phyloP scores from a whole-genome alignment of 2,329 filamentous ascomycete genomes.

The Westerdykella ornata region DNA sequence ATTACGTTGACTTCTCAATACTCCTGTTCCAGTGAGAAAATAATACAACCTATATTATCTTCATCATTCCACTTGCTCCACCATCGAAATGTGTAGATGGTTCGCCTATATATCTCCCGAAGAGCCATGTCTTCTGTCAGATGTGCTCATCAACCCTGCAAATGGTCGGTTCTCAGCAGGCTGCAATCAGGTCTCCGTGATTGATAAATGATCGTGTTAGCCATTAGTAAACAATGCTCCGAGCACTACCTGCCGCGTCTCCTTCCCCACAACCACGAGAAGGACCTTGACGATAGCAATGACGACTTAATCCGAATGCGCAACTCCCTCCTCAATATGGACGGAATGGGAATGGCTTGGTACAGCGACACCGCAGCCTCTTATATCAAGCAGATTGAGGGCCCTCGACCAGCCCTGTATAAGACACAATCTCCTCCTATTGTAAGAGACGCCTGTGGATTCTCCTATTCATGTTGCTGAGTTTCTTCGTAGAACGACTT shows the following conservation, averaged over 20 bases:
- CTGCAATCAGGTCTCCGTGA: constrained; percentile 25
- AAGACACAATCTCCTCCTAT: constrained; percentile 48
- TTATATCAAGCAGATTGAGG: constrained; percentile 34
- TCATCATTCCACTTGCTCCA: too few relatives aligned
- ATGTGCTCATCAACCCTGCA: constrained; percentile 46
- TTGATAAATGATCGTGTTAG: constrained; percentile 24
- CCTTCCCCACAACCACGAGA: constrained; percentile 41
- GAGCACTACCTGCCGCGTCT: constrained; percentile 52
- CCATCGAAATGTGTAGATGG: constrained; percentile 44
- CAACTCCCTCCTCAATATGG: constrained; percentile 50
- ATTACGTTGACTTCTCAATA: too few relatives aligned
- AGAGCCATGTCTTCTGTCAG: constrained; percentile 50
- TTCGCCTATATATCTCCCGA: constrained; percentile 50
- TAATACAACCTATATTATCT: too few relatives aligned
- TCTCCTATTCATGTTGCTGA: too few relatives aligned
- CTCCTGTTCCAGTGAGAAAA: too few relatives aligned
- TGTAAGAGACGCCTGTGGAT: too few relatives aligned
- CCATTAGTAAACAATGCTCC: constrained; percentile 22
- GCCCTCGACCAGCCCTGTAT: constrained; percentile 46
- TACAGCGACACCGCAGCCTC: constrained; percentile 44
- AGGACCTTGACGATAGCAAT: constrained; percentile 37
- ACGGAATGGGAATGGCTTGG: constrained; percentile 52
- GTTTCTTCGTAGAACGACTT: constrained; percentile 38
- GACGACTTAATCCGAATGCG: constrained; percentile 44
- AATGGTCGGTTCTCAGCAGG: constrained; percentile 22